Conservation (phyloP, 2,329 filamentous ascomycete genomes). For the Clarireedia hainanense region DNA sequence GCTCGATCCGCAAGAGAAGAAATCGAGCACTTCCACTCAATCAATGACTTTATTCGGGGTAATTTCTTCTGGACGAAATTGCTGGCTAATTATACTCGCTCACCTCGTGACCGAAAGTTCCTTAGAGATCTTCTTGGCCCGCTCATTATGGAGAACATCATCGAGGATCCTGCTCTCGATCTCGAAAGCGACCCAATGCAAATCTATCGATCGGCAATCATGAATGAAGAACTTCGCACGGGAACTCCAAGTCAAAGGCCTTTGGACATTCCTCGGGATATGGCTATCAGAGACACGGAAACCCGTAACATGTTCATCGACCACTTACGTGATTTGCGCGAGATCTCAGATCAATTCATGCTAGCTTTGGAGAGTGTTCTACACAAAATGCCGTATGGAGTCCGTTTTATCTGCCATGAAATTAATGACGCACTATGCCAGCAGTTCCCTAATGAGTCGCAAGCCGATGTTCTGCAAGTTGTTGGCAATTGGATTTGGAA, state of each 20-base stretch:
- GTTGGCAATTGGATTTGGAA: constrained; percentile 92
- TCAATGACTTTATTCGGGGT: constrained; percentile 82
- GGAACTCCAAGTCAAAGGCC: constrained; percentile 74
- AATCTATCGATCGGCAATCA: constrained; percentile 91
- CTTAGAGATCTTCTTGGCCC: constrained; percentile 79
- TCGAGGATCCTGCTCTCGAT: constrained; percentile 85
- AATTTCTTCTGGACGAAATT: constrained; percentile 93
- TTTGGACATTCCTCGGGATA: constrained; percentile 78
- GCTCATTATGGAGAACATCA: constrained; percentile 82
- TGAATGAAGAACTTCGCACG: constrained; percentile 92
- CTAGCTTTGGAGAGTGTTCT: constrained; percentile 72
- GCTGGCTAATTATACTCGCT: constrained; percentile 79
- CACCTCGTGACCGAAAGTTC: constrained; percentile 86
- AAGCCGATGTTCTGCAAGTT: constrained; percentile 69
- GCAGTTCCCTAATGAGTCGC: constrained; percentile 74
- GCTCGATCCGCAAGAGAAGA: constrained; percentile 78
- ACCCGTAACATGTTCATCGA: constrained; percentile 89
- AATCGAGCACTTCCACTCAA: constrained; percentile 59
- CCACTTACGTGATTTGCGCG: constrained; percentile 85
- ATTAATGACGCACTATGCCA: constrained; percentile 71
- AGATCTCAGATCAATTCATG: constrained; percentile 91
- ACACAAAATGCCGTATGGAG: constrained; percentile 84
- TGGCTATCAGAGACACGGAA: constrained; percentile 93
- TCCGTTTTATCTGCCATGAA: constrained; percentile 80
- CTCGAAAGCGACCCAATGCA: constrained; percentile 96